These are phyloP conservation scores for Phascolomyces articulosus DNA, from an alignment of 371 early-diverging fungal genomes.

Conservation along the genomic window DNA sequence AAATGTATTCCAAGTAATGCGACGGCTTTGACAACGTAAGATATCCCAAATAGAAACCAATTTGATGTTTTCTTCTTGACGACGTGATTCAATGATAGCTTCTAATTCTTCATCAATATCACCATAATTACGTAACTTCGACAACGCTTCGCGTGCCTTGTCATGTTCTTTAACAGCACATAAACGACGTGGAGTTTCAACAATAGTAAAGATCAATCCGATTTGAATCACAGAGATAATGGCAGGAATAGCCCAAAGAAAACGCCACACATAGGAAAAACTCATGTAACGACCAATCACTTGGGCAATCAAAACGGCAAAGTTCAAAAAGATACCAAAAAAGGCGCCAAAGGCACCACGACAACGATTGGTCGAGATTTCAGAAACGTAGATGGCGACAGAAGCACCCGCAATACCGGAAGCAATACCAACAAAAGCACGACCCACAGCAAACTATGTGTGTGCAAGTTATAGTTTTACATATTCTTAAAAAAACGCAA, in stretches of 20 bases:
- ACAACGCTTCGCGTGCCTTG: constrained; percentile 58
- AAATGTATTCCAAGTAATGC: constrained; percentile 37
- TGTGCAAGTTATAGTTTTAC: no score
- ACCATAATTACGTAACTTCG: constrained; percentile 58
- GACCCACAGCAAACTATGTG: constrained; percentile 60
- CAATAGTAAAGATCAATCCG: constrained; percentile 61
- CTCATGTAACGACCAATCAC: constrained; percentile 65
- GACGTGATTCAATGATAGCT: constrained; percentile 34
- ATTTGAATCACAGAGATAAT: constrained; percentile 67
- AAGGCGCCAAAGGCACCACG: constrained; percentile 74
- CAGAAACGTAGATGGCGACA: constrained; percentile 75
- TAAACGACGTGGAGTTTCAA: constrained; percentile 81
- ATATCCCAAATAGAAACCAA: constrained; percentile 44
- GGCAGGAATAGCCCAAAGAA: constrained; percentile 61
- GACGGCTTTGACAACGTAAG: constrained; percentile 31
- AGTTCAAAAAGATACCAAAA: constrained; percentile 63
- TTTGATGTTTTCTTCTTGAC: constrained; percentile 31
- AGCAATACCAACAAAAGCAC: constrained; percentile 86
- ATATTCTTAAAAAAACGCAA: no score
- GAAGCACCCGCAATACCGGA: constrained; percentile 67
- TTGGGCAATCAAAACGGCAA: constrained; percentile 77
- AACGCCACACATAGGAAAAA: constrained; percentile 66
- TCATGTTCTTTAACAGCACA: constrained; percentile 54
- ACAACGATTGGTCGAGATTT: constrained; percentile 75
- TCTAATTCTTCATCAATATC: constrained; percentile 46